Evolutionary conservation across 2,329 filamentous ascomycete species (phyloP).

Genomic region (Colletotrichum orbiculare): DNA sequence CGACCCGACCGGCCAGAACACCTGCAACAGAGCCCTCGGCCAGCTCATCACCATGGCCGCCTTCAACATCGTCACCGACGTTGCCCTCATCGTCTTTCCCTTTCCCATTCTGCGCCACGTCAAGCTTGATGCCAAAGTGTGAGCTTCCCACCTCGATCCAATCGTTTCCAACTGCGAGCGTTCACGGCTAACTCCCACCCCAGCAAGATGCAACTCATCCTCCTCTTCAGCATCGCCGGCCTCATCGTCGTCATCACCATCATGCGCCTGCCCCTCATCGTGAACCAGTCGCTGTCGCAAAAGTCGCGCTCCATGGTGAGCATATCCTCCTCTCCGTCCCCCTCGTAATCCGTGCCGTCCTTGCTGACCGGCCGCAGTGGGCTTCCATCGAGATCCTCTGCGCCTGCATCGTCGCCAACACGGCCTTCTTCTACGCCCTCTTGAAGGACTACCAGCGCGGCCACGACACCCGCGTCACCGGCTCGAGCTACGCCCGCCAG

Average conservation of each 20-base stretch:
- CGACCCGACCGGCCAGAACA: slow-evolving; percentile 23
- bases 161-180: not conserved
- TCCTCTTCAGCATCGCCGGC: slow-evolving; percentile 44
- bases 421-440: slow-evolving; percentile 44
- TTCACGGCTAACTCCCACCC: not conserved
- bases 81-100: slow-evolving; percentile 45
- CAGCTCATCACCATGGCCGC: slow-evolving; percentile 45
- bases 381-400: slow-evolving; percentile 48
- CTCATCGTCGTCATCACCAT: slow-evolving; percentile 45
- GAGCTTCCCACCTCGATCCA: not conserved
- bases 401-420: slow-evolving; percentile 46
- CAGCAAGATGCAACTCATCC: slow-evolving; percentile 39
- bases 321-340: no score
- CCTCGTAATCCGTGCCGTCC: not conserved
- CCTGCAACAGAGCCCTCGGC: slow-evolving; percentile 41
- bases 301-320: slow-evolving; percentile 43
- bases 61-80: slow-evolving; percentile 44
- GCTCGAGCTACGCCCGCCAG: slow-evolving; percentile 26
- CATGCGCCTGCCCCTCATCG: slow-evolving; percentile 44
- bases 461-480: slow-evolving; percentile 37
- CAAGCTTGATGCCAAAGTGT: slow-evolving; percentile 39
- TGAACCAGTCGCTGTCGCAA: slow-evolving; percentile 44
- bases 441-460: slow-evolving; percentile 42
- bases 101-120: slow-evolving; percentile 44
- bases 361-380: slow-evolving; percentile 39